These are phyloP conservation scores for Saturnispora galanensis DNA, from an alignment of 805 yeast genomes.

Conservation along the genomic window DNA sequence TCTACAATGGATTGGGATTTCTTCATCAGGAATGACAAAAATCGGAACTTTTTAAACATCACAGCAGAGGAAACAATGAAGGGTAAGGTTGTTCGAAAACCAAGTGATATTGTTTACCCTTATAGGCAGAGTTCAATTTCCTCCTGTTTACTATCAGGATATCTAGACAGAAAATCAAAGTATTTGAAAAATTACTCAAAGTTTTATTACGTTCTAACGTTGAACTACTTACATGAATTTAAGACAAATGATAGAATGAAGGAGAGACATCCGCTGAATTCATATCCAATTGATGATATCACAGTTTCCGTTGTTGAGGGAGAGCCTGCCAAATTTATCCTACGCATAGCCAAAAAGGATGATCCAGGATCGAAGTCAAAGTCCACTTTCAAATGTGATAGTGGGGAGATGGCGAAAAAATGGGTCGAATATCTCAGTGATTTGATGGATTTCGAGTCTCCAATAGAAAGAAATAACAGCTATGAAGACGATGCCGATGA, in stretches of 20 bases:
- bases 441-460: slow-evolving; percentile 37
- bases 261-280: slow-evolving; percentile 37
- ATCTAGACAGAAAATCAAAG: slow-evolving; percentile 51
- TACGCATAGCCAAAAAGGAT: slow-evolving; percentile 27
- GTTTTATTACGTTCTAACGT: slow-evolving; percentile 59
- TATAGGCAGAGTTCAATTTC: slow-evolving; percentile 41
- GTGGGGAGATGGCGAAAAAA: slow-evolving; percentile 32
- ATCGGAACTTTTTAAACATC: slow-evolving; percentile 33
- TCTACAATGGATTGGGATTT: slow-evolving; percentile 64
- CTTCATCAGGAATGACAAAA: slow-evolving; percentile 39
- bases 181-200: slow-evolving; percentile 49
- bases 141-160: slow-evolving; percentile 50
- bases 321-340: slow-evolving; percentile 29
- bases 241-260: slow-evolving; percentile 45
- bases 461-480: slow-evolving; percentile 41
- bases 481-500: slow-evolving; percentile 21
- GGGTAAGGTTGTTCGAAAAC: slow-evolving; percentile 33
- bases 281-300: slow-evolving; percentile 30
- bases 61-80: slow-evolving; percentile 23
- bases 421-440: slow-evolving; percentile 52
- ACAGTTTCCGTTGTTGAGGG: slow-evolving; percentile 26
- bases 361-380: slow-evolving; percentile 20
- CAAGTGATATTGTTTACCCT: slow-evolving; percentile 44
- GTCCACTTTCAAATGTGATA: slow-evolving; percentile 35
- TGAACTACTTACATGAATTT: slow-evolving; percentile 60